Base-by-base conservation (phyloP, 306 rosid species). In the Leucaena leucocephala region DNA sequence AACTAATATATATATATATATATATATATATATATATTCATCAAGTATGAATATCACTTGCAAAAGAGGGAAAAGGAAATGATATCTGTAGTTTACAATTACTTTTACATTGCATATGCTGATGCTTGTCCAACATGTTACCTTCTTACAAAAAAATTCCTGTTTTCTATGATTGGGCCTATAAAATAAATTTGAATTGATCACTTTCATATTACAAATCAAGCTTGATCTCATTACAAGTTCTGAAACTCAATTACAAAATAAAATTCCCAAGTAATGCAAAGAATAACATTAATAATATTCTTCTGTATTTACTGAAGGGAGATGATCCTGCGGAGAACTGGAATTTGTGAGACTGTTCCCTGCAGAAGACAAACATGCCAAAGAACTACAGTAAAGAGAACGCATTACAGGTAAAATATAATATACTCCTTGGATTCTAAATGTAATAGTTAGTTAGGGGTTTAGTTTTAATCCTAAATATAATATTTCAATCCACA, bases 331-430 rank as follows among this genome's bases (percentile, higher is more conserved):
- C 89, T 57, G 70, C 70, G 44, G 93, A 92, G 84, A 89, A 94
- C 78, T 85, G 89, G 81, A 89, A 84, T 87, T 91, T 89, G 86
- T 92, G 94, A 79, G 97, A 86, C 62, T 94, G 97, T 27, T 89
- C 97, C 79, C 98, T 94, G 93, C 85, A 85, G 43, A 88, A 68
- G 65, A 76, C 44, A 78, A 78, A 65, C 72, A 81, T 72, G 69
- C 52, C 78, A 35, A 65, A 7, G 65, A 43, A 16, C 48, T 61
- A 61, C 19, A 68, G 57, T 34, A 68, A 63, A 22, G 54, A 63
- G 13, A 68, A 39, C 15, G 5, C 13, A 44, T 64, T 48, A 27
- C 21, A 73, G 77, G 48, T 40, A 40, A 78, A 80, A 59, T 61
- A 46, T 19, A 27, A 50, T 35, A 61, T 64, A 33, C 27, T 27